These are phyloP conservation scores for Globisporangium uncinulatum DNA, from an alignment of 352 stramenopile genomes.

Conservation along the genomic window DNA sequence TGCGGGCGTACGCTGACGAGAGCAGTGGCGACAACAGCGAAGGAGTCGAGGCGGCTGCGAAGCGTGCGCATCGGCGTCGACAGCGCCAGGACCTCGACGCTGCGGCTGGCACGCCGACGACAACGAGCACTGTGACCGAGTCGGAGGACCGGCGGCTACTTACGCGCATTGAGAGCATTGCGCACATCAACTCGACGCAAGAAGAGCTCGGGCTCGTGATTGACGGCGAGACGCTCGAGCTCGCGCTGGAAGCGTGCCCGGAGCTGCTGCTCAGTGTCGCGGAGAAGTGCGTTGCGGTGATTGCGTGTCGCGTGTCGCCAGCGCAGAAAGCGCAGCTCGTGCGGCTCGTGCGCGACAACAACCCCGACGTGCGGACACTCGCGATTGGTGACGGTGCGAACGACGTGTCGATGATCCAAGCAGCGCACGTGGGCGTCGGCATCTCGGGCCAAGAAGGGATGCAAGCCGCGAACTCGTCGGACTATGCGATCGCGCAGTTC, in stretches of 20 bases:
- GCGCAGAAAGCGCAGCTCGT: slow-evolving; percentile 94
- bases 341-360: slow-evolving; percentile 86
- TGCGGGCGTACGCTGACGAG: slow-evolving; percentile 5
- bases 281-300: slow-evolving; percentile 85
- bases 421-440: slow-evolving; percentile 89
- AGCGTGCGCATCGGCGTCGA: background rate
- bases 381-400: slow-evolving; percentile 95
- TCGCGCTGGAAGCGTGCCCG: slow-evolving; percentile 70
- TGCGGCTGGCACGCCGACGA: background rate
- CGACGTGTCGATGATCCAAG: slow-evolving; percentile 96
- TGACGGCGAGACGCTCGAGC: slow-evolving; percentile 75
- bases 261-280: slow-evolving; percentile 70
- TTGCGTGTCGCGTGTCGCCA: slow-evolving; percentile 91
- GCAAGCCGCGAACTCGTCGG: slow-evolving; percentile 92
- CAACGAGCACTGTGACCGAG: background rate
- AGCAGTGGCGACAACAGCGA: slow-evolving; percentile 4
- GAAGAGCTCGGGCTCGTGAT: slow-evolving; percentile 68
- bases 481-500: slow-evolving; percentile 95
- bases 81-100: background rate
- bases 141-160: slow-evolving; percentile 26
- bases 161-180: slow-evolving; percentile 67
- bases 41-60: background rate
- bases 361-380: slow-evolving; percentile 75
- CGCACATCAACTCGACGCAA: slow-evolving; percentile 28
- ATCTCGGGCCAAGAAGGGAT: slow-evolving; percentile 93